These are phyloP conservation scores for Colletotrichum lentis DNA, from an alignment of 2,329 filamentous ascomycete species.

Conservation along the genomic window DNA sequence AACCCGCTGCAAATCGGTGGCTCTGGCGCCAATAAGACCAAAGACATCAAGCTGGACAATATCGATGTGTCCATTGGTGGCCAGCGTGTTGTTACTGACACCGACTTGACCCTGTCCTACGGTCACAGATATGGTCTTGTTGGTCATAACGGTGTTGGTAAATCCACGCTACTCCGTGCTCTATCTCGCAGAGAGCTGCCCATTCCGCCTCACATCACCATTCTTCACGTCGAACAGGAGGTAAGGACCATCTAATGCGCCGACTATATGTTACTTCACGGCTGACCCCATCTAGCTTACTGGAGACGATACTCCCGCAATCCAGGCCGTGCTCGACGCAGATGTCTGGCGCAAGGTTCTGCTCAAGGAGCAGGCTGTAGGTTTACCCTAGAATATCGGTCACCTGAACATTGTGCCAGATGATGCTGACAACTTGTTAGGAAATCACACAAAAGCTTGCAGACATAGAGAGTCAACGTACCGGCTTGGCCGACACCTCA, in stretches of 20 bases:
- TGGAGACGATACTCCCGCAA: conserved; percentile 91
- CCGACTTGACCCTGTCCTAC: conserved; percentile 87
- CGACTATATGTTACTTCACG: conserved; percentile 16
- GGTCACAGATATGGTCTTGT: conserved; percentile 95
- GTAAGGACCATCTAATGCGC: conserved; percentile 54
- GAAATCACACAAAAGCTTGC: conserved; percentile 81
- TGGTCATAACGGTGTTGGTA: conserved; percentile 98
- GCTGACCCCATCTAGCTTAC: conserved; percentile 68
- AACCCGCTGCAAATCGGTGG: conserved; percentile 90
- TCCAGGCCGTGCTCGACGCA: conserved; percentile 95
- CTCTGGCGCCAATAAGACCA: conserved; percentile 83
- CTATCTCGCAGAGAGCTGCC: conserved; percentile 91
- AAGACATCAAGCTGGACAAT: conserved; percentile 97
- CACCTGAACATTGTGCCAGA: not conserved
- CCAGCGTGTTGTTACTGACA: conserved; percentile 87
- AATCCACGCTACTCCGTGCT: conserved; percentile 92
- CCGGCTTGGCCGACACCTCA: conserved; percentile 88
- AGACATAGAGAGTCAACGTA: conserved; percentile 78
- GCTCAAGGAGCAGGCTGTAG: conserved; percentile 83
- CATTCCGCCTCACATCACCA: conserved; percentile 96
- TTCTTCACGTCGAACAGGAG: conserved; percentile 98
- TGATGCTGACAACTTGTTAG: conserved; percentile 52
- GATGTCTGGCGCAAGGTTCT: conserved; percentile 99
- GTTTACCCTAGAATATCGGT: conserved; percentile 45
- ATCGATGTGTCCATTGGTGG: conserved; percentile 95